Percentiles rank a stretch among this genome's conserved stretches.
These are phyloP conservation scores for Citrullus mucosospermus DNA, from an alignment of 306 rosid genomes.

Conservation along the genomic window DNA sequence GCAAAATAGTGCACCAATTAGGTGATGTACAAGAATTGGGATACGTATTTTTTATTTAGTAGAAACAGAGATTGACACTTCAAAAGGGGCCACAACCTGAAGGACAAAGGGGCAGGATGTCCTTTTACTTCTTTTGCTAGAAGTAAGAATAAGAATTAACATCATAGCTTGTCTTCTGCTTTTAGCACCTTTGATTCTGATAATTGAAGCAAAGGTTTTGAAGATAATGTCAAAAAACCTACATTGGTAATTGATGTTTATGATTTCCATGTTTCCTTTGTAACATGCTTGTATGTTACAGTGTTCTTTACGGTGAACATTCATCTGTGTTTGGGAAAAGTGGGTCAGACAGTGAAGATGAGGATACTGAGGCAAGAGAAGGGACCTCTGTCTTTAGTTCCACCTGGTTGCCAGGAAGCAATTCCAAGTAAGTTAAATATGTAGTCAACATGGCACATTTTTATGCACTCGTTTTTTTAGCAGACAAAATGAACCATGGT, in stretches of 20 bases:
- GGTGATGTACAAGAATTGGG: not conserved
- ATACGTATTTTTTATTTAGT: not conserved
- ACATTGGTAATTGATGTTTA: not conserved
- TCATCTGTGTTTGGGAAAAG: slow-evolving; percentile 44
- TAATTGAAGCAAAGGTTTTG: not conserved
- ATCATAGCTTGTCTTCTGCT: not conserved
- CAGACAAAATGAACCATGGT: slow-evolving; percentile 1
- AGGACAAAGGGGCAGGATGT: not conserved
- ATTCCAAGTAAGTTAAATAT: slow-evolving; percentile 27
- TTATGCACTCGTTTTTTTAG: not conserved
- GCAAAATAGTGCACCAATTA: not conserved
- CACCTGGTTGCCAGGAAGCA: slow-evolving; percentile 83
- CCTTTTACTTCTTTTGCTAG: not conserved
- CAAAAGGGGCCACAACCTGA: not conserved
- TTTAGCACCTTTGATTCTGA: no score
- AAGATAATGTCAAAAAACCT: not conserved
- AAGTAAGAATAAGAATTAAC: not conserved
- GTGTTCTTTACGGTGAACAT: slow-evolving; percentile 72
- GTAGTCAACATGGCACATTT: not conserved
- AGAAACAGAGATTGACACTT: not conserved
- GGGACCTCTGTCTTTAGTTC: slow-evolving; percentile 60
- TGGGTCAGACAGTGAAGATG: slow-evolving; percentile 42
- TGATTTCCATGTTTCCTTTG: not conserved
- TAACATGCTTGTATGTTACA: slow-evolving; percentile 15
- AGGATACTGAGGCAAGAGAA: slow-evolving; percentile 26